Base-by-base conservation (phyloP, 495 filamentous ascomycete genomes). In the Penicillium atrosanguineum region DNA sequence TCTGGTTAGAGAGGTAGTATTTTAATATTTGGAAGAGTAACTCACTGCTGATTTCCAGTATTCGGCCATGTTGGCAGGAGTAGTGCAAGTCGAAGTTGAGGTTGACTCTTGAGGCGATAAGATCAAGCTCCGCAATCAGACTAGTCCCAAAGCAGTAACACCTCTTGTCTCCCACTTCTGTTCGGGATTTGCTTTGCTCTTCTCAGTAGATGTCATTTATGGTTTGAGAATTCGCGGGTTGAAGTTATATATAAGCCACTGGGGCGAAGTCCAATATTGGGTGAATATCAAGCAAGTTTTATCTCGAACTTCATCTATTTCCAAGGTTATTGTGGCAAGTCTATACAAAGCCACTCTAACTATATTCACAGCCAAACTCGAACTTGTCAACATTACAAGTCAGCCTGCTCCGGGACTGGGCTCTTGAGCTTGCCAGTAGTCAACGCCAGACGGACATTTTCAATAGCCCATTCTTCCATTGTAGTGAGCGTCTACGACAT, bases 21-120 rank as follows among this genome's bases (percentile, higher is more conserved):
- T 7, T 3, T 31, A 23, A 5, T 18, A 31, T 11, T 5, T 4
- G 5, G 6, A 7, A 2, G 8, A 1, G 34, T 29, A 4, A 69
- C 80, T 65, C 66, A 83, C 83, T n/a, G 91, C 94, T 20, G 94
- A 97, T 73, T 97, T 97, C 94, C 94, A 98, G 71, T 96, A 93
- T 82, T 97, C 95, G 1, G 94, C 86, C 94, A 98, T 98, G 41
- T 28, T 49, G 25, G 31, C 11, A 28, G 19, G 46, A 41, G 46
- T 38, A 50, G 34, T 1, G 36, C 1, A 46, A 44, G 28, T 31
- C 42, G 26, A 50, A 34, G 46, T 41, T 44, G 45, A 42, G 25
- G 45, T 15, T 43, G 2, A 23, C 23, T 23, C 23, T 5, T 2
- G 16, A 25, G 37, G 19, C 36, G 56, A 57, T 57, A 53, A 57